Evolutionary conservation across 2,329 filamentous ascomycete genomes (phyloP).

Genomic region (Fusarium acutatum): DNA sequence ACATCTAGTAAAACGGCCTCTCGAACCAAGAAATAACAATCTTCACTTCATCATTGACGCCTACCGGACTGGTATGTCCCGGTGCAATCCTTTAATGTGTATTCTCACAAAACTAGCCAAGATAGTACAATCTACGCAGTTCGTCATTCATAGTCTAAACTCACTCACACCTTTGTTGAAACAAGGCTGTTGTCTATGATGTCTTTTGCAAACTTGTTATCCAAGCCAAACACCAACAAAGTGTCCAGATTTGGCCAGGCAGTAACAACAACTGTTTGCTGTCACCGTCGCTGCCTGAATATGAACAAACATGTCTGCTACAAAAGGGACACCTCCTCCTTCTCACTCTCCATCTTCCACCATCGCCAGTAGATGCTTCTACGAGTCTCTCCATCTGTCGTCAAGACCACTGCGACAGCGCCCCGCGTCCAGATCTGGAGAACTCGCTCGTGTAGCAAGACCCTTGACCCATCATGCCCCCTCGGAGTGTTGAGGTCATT

Average conservation of each 20-base stretch:
- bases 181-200: no score
- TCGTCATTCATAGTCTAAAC: not conserved
- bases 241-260: no score
- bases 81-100: accelerated
- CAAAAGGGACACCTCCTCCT: not conserved
- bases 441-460: accelerated
- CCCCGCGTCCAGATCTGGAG: accelerated
- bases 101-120: no score
- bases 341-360: no score
- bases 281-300: not conserved
- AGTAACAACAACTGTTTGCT: no score
- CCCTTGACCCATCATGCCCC: not conserved
- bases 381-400: no score
- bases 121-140: not conserved
- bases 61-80: accelerated
- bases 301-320: not conserved
- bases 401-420: not conserved
- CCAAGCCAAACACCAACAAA: not conserved
- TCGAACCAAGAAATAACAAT: not conserved
- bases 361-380: no score
- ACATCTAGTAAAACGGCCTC: not conserved
- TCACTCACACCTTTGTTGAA: not conserved
- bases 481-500: no score
- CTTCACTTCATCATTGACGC: accelerated
- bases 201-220: not conserved